phyloP scores from a whole-genome alignment of 192 early-diverging fungal species.

The Entomortierella beljakovae region DNA sequence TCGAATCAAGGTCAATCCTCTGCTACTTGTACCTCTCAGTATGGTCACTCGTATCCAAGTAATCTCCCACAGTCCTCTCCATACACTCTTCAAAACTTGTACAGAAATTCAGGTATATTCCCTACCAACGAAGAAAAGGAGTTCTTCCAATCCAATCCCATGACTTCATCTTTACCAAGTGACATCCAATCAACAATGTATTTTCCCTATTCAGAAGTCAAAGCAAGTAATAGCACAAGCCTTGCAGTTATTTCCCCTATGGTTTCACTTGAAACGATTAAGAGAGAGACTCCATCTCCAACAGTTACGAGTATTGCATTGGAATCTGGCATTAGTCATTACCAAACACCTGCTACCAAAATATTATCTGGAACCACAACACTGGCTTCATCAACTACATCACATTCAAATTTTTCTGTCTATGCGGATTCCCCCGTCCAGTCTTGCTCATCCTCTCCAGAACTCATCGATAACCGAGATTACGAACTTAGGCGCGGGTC shows the following conservation, averaged over 20 bases:
- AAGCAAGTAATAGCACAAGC: not conserved
- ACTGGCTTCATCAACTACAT: not conserved
- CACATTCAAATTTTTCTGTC: constrained; percentile 4
- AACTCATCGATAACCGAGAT: constrained; percentile 1
- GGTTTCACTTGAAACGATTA: not conserved
- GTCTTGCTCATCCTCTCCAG: constrained; percentile 6
- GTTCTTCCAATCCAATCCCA: constrained; percentile 1
- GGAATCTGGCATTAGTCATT: too few species aligned
- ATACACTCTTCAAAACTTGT: too few species aligned
- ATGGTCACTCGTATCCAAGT: not conserved
- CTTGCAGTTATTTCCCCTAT: not conserved
- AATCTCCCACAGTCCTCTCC: not conserved
- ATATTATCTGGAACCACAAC: not conserved
- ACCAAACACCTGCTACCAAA: not conserved
- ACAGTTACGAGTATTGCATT: not conserved
- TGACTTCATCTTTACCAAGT: constrained; percentile 9
- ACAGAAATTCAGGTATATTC: too few species aligned
- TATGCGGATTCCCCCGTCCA: constrained; percentile 1
- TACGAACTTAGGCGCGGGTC: not conserved
- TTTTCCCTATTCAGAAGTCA: not conserved
- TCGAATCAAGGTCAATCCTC: not conserved
- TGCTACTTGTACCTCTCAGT: not conserved
- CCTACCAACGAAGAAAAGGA: not conserved
- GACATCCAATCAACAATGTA: constrained; percentile 1
- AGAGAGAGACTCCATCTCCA: not conserved